Evolutionary conservation across 2,329 filamentous ascomycete genomes (phyloP).

Genomic region (Sphaerulina musiva): DNA sequence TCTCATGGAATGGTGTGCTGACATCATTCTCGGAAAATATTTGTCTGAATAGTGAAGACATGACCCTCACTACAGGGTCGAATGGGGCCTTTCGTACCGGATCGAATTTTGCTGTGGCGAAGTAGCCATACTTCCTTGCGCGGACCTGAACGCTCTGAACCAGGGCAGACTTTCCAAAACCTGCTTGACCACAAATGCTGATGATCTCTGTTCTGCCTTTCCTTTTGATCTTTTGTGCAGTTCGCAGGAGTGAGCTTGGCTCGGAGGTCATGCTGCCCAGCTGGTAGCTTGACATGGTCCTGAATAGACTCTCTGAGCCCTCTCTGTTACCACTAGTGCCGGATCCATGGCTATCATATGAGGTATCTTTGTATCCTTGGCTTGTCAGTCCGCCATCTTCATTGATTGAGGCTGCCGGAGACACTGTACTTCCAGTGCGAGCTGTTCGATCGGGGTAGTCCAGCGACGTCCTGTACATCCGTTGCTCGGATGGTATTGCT

Average conservation of each 20-base stretch:
- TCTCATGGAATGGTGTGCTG: slow-evolving; percentile 55
- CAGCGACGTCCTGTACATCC: slow-evolving; percentile 9
- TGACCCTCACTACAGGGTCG: slow-evolving; percentile 54
- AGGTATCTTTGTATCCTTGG: slow-evolving; percentile 10
- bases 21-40: slow-evolving; percentile 61
- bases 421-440: slow-evolving; percentile 16
- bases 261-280: slow-evolving; percentile 18
- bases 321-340: slow-evolving; percentile 1
- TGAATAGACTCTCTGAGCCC: slow-evolving; percentile 20
- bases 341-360: slow-evolving; percentile 21
- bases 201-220: slow-evolving; percentile 56
- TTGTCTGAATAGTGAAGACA: slow-evolving; percentile 56
- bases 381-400: slow-evolving; percentile 12
- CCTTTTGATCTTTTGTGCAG: slow-evolving; percentile 45
- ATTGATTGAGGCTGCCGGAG: slow-evolving; percentile 15
- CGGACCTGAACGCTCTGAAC: slow-evolving; percentile 52
- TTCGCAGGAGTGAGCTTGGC: slow-evolving; percentile 32
- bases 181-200: slow-evolving; percentile 50
- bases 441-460: slow-evolving; percentile 8
- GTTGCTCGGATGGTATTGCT: slow-evolving; percentile 22
- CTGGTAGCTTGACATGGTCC: slow-evolving; percentile 17
- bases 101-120: slow-evolving; percentile 56
- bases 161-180: slow-evolving; percentile 56
- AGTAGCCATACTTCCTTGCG: slow-evolving; percentile 54
- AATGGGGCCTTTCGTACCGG: slow-evolving; percentile 54